phyloP scores from a whole-genome alignment of 202 grass and related monocot genomes.

The Elaeis oleifera region DNA sequence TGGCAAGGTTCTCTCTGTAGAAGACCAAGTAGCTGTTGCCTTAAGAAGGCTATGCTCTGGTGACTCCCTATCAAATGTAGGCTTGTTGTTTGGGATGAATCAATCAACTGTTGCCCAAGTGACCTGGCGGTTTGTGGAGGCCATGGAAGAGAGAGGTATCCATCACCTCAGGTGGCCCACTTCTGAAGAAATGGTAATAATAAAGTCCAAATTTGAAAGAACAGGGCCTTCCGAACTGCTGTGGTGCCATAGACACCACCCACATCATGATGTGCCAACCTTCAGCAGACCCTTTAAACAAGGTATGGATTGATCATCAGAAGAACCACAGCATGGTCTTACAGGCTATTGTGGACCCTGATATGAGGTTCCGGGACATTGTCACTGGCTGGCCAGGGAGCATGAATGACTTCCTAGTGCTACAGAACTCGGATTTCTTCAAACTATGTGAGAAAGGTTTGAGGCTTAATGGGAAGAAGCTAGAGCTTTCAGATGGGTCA shows the following conservation, averaged over 20 bases:
- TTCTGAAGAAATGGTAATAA: not conserved
- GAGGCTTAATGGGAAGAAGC: constrained; percentile 5
- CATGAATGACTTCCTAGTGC: constrained; percentile 4
- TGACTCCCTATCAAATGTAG: constrained; percentile 6
- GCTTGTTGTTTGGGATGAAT: constrained; percentile 9
- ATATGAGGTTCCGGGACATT: constrained; percentile 18
- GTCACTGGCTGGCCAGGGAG: constrained; percentile 20
- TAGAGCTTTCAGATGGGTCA: not conserved
- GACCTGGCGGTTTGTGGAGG: constrained; percentile 17
- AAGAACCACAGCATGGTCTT: constrained; percentile 16
- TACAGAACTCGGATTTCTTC: constrained; percentile 5
- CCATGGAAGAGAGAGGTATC: constrained; percentile 12
- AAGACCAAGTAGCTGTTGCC: constrained; percentile 8
- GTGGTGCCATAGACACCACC: constrained; percentile 9
- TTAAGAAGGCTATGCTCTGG: constrained; percentile 18
- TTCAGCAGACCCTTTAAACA: constrained; percentile 3
- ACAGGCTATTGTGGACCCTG: constrained; percentile 18
- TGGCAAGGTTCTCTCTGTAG: constrained; percentile 1
- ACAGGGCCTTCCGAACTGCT: constrained; percentile 7
- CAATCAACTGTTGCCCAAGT: constrained; percentile 21
- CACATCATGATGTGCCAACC: constrained; percentile 18
- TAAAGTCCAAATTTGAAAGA: constrained; percentile 3
- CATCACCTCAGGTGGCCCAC: not conserved
- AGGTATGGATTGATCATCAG: constrained; percentile 13
- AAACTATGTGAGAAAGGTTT: constrained; percentile 9